Evolutionary conservation across 2,329 filamentous ascomycete species (phyloP).

Genomic region (Monosporascus sp.): DNA sequence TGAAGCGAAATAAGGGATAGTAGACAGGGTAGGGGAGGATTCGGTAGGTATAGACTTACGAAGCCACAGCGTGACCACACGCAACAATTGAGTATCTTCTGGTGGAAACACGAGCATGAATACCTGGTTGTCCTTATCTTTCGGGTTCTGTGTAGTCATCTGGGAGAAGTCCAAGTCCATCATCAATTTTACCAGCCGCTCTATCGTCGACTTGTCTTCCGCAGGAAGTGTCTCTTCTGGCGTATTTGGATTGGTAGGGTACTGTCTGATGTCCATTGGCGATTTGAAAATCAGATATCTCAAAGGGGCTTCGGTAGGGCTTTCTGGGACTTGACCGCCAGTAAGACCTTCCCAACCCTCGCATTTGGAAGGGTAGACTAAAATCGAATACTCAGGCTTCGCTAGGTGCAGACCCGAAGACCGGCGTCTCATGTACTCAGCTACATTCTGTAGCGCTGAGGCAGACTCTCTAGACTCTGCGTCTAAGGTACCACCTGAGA

Average conservation of each 20-base stretch:
- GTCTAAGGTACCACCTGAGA: constrained; percentile 17
- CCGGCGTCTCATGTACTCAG: constrained; percentile 12
- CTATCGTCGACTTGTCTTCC: constrained; percentile 6
- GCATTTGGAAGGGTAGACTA: constrained; percentile 21
- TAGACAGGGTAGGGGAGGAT: too few species aligned
- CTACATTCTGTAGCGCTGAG: constrained; percentile 14
- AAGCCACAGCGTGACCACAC: constrained; percentile 21
- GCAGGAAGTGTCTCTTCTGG: constrained; percentile 1
- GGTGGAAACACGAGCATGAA: constrained; percentile 23
- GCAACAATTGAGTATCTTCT: constrained; percentile 16
- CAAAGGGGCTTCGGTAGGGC: constrained; percentile 8
- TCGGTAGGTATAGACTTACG: constrained; percentile 16
- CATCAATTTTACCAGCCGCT: constrained; percentile 13
- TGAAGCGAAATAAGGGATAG: too few species aligned
- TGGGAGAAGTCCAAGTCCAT: constrained; percentile 15
- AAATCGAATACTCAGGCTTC: constrained; percentile 20
- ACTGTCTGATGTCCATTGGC: constrained; percentile 9
- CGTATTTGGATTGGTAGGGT: constrained; percentile 11
- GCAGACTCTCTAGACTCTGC: constrained; percentile 7
- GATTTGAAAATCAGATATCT: constrained; percentile 20
- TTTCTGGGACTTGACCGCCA: constrained; percentile 4
- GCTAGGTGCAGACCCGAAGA: constrained; percentile 20
- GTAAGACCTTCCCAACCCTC: constrained; percentile 16
- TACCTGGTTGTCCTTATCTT: constrained; percentile 16
- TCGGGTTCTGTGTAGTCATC: constrained; percentile 14